A percentile compares a stretch with the other conserved stretches of the same genome.
Evolutionary conservation across 805 yeast species (phyloP).

Genomic region (Candida montana): DNA sequence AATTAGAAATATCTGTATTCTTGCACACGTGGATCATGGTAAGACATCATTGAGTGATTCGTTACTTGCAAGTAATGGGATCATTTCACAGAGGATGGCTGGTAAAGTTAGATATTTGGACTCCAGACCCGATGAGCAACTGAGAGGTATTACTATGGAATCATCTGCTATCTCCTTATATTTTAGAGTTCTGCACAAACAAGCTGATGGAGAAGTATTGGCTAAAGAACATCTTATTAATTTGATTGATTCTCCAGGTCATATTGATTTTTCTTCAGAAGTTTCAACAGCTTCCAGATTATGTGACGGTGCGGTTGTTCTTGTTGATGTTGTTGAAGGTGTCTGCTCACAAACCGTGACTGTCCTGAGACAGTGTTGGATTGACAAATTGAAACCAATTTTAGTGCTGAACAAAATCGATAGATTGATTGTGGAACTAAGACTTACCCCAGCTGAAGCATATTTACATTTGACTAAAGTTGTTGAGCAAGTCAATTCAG

Average conservation of each 20-base stretch:
- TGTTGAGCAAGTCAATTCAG: slow-evolving; percentile 92
- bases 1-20: slow-evolving; percentile 85
- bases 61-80: slow-evolving; percentile 89
- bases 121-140: slow-evolving; percentile 92
- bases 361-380: slow-evolving; percentile 93
- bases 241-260: slow-evolving; percentile 98
- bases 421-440: slow-evolving; percentile 74
- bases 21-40: slow-evolving; percentile 99
- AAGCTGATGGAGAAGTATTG: slow-evolving; percentile 32
- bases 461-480: slow-evolving; percentile 71
- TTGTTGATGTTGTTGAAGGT: slow-evolving; percentile 97
- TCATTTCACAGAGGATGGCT: slow-evolving; percentile 89
- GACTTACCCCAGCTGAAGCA: slow-evolving; percentile 79
- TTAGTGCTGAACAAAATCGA: slow-evolving; percentile 90
- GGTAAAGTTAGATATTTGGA: slow-evolving; percentile 92
- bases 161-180: slow-evolving; percentile 92
- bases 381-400: slow-evolving; percentile 82
- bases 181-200: slow-evolving; percentile 59
- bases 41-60: slow-evolving; percentile 94
- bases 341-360: slow-evolving; percentile 97
- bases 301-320: slow-evolving; percentile 94
- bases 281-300: slow-evolving; percentile 93
- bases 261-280: slow-evolving; percentile 92
- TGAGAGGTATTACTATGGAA: slow-evolving; percentile 97
- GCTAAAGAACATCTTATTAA: slow-evolving; percentile 81